Evolutionary conservation across 208 protist genomes (phyloP).

Genomic region (Trypanosoma platydactyli): DNA sequence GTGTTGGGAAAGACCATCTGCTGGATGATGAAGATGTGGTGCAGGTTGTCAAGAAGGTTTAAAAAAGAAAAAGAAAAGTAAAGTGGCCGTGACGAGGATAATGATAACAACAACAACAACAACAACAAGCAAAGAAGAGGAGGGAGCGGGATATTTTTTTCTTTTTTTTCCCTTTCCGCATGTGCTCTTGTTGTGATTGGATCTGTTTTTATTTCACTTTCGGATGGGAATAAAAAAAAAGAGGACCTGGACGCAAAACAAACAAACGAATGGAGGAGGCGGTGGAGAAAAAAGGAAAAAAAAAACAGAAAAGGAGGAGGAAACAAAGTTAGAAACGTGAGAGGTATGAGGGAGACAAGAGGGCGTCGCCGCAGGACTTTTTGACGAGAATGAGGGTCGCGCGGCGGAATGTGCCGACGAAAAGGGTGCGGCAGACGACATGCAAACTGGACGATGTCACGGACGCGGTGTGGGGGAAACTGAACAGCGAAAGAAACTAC

Average conservation of each 20-base stretch:
- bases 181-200: too few species aligned
- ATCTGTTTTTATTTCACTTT: too few species aligned
- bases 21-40: constrained; percentile 99
- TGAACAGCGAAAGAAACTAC: constrained; percentile 13
- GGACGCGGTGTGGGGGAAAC: constrained; percentile 3
- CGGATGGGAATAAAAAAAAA: constrained; percentile 6
- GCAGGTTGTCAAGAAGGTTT: constrained; percentile 98
- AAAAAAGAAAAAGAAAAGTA: constrained; percentile 19
- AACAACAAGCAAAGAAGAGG: not conserved
- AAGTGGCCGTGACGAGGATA: too few species aligned
- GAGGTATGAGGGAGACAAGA: too few species aligned
- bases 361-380: too few species aligned
- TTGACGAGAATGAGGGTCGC: too few species aligned
- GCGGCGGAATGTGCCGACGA: too few species aligned
- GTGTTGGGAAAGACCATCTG: constrained; percentile 96
- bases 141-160: not conserved
- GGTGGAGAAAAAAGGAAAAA: constrained; percentile 6
- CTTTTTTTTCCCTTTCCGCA: too few species aligned
- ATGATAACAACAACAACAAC: not conserved
- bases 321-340: too few species aligned
- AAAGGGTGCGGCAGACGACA: too few species aligned
- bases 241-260: constrained; percentile 7
- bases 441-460: too few species aligned
- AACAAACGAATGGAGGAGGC: constrained; percentile 21
- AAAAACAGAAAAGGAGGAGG: constrained; percentile 15